These are phyloP conservation scores for Plectosphaerella sp. DNA, from an alignment of 2,329 filamentous ascomycete genomes.

Conservation along the genomic window DNA sequence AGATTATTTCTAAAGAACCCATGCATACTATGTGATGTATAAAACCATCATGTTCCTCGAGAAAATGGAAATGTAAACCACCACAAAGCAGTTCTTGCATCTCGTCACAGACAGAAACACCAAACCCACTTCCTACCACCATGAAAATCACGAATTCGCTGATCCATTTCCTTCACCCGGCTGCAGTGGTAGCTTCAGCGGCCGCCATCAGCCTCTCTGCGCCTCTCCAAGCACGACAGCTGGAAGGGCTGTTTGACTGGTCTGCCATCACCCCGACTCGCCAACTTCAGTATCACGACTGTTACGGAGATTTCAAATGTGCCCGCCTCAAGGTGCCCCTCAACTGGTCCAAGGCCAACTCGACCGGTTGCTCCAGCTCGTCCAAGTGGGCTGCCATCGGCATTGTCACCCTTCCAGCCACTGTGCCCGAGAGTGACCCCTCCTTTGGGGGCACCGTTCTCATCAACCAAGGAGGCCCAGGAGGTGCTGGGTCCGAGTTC, in stretches of 20 bases:
- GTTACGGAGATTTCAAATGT: conserved; percentile 33
- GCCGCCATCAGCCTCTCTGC: not conserved
- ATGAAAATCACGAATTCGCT: not conserved
- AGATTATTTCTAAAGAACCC: too few species aligned
- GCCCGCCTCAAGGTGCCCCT: conserved; percentile 38
- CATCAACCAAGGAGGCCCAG: conserved; percentile 40
- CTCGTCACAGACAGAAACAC: too few species aligned
- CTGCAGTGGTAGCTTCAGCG: too few species aligned
- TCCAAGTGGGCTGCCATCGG: conserved; percentile 25
- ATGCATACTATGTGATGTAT: too few species aligned
- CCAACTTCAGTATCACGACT: conserved; percentile 32
- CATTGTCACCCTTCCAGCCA: conserved; percentile 34
- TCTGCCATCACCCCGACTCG: conserved; percentile 23
- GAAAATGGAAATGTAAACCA: too few species aligned
- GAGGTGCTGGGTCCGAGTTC: conserved; percentile 31
- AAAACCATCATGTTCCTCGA: too few species aligned
- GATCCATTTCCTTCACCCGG: not conserved
- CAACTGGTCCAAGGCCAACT: conserved; percentile 30
- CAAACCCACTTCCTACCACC: not conserved
- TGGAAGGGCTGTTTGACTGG: conserved; percentile 27
- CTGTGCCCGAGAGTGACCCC: conserved; percentile 29
- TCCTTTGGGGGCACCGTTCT: conserved; percentile 37
- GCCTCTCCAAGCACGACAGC: not conserved
- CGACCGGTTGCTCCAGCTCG: not conserved
- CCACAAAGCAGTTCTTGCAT: too few species aligned